These are phyloP conservation scores for Polytrichum formosum DNA, from an alignment of 225 moss, liverwort and hornwort genomes.

Conservation along the genomic window DNA sequence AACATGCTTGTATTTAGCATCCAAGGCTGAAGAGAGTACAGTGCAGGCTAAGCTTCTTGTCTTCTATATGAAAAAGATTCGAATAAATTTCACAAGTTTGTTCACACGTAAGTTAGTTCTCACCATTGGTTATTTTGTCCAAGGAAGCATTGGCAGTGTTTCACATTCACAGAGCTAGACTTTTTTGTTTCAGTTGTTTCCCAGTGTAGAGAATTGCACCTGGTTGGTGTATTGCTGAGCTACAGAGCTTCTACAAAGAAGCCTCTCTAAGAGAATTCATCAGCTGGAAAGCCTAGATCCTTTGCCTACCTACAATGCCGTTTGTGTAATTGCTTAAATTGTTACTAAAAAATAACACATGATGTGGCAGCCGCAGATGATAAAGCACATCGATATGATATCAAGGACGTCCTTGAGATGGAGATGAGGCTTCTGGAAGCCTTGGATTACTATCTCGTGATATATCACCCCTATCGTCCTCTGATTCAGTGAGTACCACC, in stretches of 20 bases:
- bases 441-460: conserved; percentile 90
- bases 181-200: too few relatives aligned
- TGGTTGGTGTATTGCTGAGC: too few relatives aligned
- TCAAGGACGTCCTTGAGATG: conserved; percentile 98
- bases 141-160: too few relatives aligned
- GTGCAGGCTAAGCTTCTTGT: conserved; percentile 89
- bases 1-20: conserved; percentile 93
- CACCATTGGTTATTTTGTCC: too few relatives aligned
- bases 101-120: conserved; percentile 31
- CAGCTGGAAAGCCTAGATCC: too few relatives aligned
- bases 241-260: too few relatives aligned
- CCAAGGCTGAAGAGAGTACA: conserved; percentile 97
- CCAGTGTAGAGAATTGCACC: too few relatives aligned
- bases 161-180: too few relatives aligned
- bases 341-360: too few relatives aligned
- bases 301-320: too few relatives aligned
- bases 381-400: conserved; percentile 77
- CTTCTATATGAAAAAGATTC: conserved; percentile 62
- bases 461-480: conserved; percentile 96
- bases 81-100: conserved; percentile 25
- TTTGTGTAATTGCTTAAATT: too few relatives aligned
- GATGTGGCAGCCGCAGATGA: conserved; percentile 65
- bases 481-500: conserved; percentile 65
- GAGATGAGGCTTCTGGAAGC: conserved; percentile 98
- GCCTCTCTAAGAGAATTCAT: too few relatives aligned